Conservation (phyloP, 345 rosid species). For the Linum lewisii region DNA sequence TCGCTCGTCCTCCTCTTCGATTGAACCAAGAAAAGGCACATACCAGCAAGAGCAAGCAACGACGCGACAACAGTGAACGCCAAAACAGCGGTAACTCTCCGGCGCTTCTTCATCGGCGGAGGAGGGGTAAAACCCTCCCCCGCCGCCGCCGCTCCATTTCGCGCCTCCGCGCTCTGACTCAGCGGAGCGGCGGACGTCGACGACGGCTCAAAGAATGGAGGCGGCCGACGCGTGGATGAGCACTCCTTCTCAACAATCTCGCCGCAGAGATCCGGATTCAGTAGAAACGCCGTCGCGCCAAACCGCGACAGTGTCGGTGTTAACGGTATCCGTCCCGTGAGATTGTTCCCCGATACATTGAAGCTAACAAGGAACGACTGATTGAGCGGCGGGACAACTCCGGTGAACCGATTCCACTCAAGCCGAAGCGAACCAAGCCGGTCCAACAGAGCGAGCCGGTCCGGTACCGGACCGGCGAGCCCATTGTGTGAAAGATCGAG, state of each 20-base stretch:
- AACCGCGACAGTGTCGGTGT: slow-evolving; percentile 63
- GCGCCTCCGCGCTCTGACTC: slow-evolving; percentile 53
- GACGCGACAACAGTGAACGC: slow-evolving; percentile 45
- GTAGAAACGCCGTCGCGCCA: slow-evolving; percentile 40
- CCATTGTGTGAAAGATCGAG: slow-evolving; percentile 50
- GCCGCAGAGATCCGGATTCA: slow-evolving; percentile 74
- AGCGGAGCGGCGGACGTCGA: slow-evolving; percentile 38
- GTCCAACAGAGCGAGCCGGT: slow-evolving; percentile 31
- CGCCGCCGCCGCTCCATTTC: slow-evolving; percentile 32
- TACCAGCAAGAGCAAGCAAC: slow-evolving; percentile 30
- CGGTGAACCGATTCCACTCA: slow-evolving; percentile 58
- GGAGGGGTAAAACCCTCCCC: slow-evolving; percentile 29
- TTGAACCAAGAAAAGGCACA: slow-evolving; percentile 30
- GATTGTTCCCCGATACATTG: slow-evolving; percentile 70
- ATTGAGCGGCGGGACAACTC: slow-evolving; percentile 61
- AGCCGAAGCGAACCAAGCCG: slow-evolving; percentile 53
- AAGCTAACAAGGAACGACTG: slow-evolving; percentile 42
- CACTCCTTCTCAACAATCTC: slow-evolving; percentile 60
- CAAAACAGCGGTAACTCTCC: slow-evolving; percentile 26
- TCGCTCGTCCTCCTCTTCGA: slow-evolving; percentile 21
- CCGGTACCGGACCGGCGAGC: slow-evolving; percentile 58
- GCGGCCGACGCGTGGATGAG: slow-evolving; percentile 23
- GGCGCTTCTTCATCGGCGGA: slow-evolving; percentile 30
- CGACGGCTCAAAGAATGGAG: slow-evolving; percentile 55
- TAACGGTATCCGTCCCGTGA: slow-evolving; percentile 55